These are phyloP conservation scores for Ganoderma meredithae DNA, from an alignment of 1,284 basidiomycete genomes.

Conservation along the genomic window DNA sequence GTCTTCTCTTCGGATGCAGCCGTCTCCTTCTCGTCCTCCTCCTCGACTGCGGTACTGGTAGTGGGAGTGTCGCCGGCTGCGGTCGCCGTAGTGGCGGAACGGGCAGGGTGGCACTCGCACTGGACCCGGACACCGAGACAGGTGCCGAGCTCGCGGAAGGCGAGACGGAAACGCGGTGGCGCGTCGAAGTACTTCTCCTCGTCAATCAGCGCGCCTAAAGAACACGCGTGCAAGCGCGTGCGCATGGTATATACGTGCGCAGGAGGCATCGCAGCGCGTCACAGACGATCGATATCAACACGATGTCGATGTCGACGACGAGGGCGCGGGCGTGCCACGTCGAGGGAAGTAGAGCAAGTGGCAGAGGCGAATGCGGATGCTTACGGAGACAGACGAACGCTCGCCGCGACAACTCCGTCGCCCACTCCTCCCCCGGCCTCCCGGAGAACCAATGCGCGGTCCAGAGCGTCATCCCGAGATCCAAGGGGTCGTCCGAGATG, in stretches of 20 bases:
- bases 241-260: no score
- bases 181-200: constrained; percentile 33
- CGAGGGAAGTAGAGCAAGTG: background rate
- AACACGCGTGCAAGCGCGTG: background rate
- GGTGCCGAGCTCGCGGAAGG: constrained; percentile 41
- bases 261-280: background rate
- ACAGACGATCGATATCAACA: background rate
- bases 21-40: constrained; percentile 18
- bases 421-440: constrained; percentile 35
- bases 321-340: no score
- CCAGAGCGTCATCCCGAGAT: constrained; percentile 42
- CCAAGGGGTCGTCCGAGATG: constrained; percentile 38
- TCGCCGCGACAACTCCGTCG: constrained; percentile 28
- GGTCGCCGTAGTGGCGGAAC: background rate
- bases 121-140: constrained; percentile 33
- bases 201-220: constrained; percentile 24
- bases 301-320: background rate
- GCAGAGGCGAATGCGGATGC: constrained; percentile 10
- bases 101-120: constrained; percentile 21
- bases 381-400: constrained; percentile 31
- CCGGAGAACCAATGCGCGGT: constrained; percentile 38
- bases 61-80: background rate
- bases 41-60: constrained; percentile 1
- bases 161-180: constrained; percentile 33
- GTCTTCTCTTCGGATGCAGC: constrained; percentile 11